These are phyloP conservation scores for Globisporangium acanthophoron DNA, from an alignment of 352 stramenopile species.

Conservation along the genomic window DNA sequence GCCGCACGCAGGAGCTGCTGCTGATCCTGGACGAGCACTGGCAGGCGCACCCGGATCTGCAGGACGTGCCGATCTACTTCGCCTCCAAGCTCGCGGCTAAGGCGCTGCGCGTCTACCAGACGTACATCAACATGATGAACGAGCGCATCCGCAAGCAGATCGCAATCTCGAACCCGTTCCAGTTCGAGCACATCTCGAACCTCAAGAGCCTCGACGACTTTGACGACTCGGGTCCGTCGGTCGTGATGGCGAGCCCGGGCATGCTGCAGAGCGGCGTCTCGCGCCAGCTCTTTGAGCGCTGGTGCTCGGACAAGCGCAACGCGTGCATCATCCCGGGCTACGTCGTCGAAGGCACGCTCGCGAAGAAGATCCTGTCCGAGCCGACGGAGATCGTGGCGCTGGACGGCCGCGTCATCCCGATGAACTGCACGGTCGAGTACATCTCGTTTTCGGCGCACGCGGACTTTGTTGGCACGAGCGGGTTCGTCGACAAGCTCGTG, in stretches of 20 bases:
- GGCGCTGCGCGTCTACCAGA: slow-evolving; percentile 97
- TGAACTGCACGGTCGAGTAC: slow-evolving; percentile 96
- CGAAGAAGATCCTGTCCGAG: slow-evolving; percentile 96
- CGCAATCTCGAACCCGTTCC: slow-evolving; percentile 97
- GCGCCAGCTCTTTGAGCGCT: slow-evolving; percentile 96
- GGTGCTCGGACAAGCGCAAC: slow-evolving; percentile 97
- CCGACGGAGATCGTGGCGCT: slow-evolving; percentile 94
- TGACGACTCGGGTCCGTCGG: slow-evolving; percentile 95
- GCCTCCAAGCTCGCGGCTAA: slow-evolving; percentile 95
- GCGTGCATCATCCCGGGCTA: slow-evolving; percentile 99
- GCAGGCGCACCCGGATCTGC: slow-evolving; percentile 90
- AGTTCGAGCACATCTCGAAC: slow-evolving; percentile 97
- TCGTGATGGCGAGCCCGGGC: slow-evolving; percentile 98
- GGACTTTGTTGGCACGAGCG: slow-evolving; percentile 95
- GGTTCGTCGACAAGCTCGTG: slow-evolving; percentile 94
- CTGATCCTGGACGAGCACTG: slow-evolving; percentile 99
- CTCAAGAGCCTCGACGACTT: slow-evolving; percentile 96
- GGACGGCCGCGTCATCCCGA: slow-evolving; percentile 90
- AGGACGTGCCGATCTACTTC: slow-evolving; percentile 99
- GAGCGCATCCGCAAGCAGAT: slow-evolving; percentile 95
- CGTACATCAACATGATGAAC: slow-evolving; percentile 99
- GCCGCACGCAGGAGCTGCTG: slow-evolving; percentile 97
- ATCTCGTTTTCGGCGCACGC: slow-evolving; percentile 98
- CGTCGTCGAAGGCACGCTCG: slow-evolving; percentile 96
- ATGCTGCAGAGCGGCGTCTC: slow-evolving; percentile 99